Evolutionary conservation across 352 stramenopile species (phyloP).

Genomic region (Pythium myriotylum): DNA sequence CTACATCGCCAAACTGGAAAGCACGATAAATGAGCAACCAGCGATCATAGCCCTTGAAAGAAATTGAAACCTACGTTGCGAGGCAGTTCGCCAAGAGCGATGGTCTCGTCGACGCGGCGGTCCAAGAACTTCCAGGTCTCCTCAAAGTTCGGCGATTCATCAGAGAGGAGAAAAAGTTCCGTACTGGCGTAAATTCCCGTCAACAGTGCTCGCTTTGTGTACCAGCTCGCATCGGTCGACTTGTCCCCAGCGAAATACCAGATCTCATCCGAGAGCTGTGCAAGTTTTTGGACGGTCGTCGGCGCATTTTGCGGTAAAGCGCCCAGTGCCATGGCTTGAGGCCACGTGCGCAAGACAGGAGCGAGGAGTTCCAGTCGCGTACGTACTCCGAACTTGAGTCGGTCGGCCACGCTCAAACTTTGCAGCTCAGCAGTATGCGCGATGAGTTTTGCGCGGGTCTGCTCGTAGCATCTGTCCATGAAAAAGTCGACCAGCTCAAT

Average conservation of each 20-base stretch:
- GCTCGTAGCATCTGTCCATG: slow-evolving; percentile 73
- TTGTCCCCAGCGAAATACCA: slow-evolving; percentile 89
- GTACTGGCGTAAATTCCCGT: slow-evolving; percentile 80
- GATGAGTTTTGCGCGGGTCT: slow-evolving; percentile 65
- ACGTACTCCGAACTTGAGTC: slow-evolving; percentile 80
- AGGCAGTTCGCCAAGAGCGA: slow-evolving; percentile 74
- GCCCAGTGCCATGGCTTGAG: slow-evolving; percentile 81
- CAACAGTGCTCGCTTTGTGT: slow-evolving; percentile 83
- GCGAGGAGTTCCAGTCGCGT: slow-evolving; percentile 65
- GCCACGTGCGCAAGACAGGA: slow-evolving; percentile 63
- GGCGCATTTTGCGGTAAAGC: slow-evolving; percentile 75
- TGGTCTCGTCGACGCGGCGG: slow-evolving; percentile 81
- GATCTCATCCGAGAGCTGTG: slow-evolving; percentile 77
- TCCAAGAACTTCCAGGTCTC: slow-evolving; percentile 86
- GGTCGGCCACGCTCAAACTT: slow-evolving; percentile 71
- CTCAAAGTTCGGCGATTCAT: slow-evolving; percentile 69
- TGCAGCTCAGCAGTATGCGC: slow-evolving; percentile 62
- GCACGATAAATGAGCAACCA: neutral
- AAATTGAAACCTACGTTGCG: slow-evolving; percentile 62
- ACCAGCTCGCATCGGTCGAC: slow-evolving; percentile 84
- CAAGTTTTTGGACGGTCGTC: slow-evolving; percentile 71
- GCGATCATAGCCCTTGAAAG: neutral
- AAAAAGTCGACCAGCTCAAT: slow-evolving; percentile 87
- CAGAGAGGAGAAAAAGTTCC: slow-evolving; percentile 86
- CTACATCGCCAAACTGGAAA: slow-evolving; percentile 64